Evolutionary conservation across 2,329 filamentous ascomycete genomes (phyloP), one percentile per base, ranked within the genome.

Genomic region (Delphinella strobiligena): DNA sequence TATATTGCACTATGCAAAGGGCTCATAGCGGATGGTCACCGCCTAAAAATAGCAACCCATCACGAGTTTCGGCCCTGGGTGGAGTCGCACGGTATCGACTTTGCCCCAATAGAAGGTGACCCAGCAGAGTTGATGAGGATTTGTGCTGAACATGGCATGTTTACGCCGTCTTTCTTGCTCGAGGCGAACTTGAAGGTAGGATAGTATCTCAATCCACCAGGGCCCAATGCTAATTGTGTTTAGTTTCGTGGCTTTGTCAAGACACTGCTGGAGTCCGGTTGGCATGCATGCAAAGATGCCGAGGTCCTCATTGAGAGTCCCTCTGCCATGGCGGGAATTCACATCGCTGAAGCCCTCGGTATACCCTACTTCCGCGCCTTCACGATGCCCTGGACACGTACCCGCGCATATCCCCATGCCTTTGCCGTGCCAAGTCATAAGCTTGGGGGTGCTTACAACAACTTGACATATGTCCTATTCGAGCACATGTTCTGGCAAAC

Each of bases 321-420:
- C 0, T 93, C 85, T 42, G 87, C 91, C 11, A 98, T 98, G 91
- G 87, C 82, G 1, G 91, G 91, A 18, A 94, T 98, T 39, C 91
- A 98, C 59, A 93, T 98, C 49, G 91, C 91, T 1, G 91, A 98
- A 62, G 86, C 87, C 17, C 71, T 98, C 2, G 72, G 76, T 11
- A 93, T 98, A 33, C 91, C 91, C 0, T 98, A 98, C 60, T 96
- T 96, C 66, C 78, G 91, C 41, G 89, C 88, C 0, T 98, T 98
- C 56, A 93, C 87, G 14, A 98, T 98, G 91, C 91, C 91, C 0
- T 98, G 91, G 91, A 94, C 91, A 1, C 78, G 88, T 36, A 98
- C 91, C 12, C 74, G 91, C 38, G 87, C 89, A 1, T 98, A 98
- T 52, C 91, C 91, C 2, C 91, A 98, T 60, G 91, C 91, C 1